Conservation (phyloP, 1,139 yeast genomes). For the Candida glucosophila region DNA sequence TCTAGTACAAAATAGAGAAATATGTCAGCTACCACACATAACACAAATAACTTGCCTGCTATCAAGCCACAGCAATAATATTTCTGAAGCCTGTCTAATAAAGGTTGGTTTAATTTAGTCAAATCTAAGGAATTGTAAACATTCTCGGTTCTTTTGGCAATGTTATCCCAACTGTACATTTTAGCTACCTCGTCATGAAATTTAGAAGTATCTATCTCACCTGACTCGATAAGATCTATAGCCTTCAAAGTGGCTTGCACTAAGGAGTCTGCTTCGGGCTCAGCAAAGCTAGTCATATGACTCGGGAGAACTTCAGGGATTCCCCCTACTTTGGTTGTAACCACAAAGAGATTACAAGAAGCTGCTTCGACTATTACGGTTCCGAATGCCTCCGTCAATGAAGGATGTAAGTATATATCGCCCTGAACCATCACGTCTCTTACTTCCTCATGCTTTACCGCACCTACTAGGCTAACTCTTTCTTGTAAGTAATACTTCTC, state of each 20-base stretch:
- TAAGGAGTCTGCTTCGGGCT: conserved; percentile 73
- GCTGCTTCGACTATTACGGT: conserved; percentile 98
- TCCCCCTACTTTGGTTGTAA: conserved; percentile 95
- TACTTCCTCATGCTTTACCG: conserved; percentile 87
- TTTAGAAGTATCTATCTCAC: conserved; percentile 56
- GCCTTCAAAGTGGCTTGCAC: conserved; percentile 67
- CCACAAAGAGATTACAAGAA: conserved; percentile 87
- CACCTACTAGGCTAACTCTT: conserved; percentile 76
- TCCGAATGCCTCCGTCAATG: conserved; percentile 96
- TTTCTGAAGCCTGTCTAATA: conserved; percentile 42
- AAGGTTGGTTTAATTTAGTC: conserved; percentile 35
- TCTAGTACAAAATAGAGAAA: conserved; percentile 57
- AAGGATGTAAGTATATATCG: conserved; percentile 88
- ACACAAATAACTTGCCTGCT: conserved; percentile 76
- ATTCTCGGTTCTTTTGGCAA: conserved; percentile 75
- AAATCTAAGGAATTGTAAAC: conserved; percentile 61
- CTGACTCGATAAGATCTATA: conserved; percentile 46
- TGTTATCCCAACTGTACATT: conserved; percentile 92
- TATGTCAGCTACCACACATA: conserved; percentile 75
- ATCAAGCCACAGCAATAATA: conserved; percentile 72
- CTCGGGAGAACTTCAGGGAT: conserved; percentile 93
- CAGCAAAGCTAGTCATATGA: conserved; percentile 89
- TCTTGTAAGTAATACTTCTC: conserved; percentile 83
- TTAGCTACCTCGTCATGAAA: conserved; percentile 72
- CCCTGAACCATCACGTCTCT: conserved; percentile 90